phyloP scores from a whole-genome alignment of 2,329 filamentous ascomycete species.

The Tympanopsis confertula region DNA sequence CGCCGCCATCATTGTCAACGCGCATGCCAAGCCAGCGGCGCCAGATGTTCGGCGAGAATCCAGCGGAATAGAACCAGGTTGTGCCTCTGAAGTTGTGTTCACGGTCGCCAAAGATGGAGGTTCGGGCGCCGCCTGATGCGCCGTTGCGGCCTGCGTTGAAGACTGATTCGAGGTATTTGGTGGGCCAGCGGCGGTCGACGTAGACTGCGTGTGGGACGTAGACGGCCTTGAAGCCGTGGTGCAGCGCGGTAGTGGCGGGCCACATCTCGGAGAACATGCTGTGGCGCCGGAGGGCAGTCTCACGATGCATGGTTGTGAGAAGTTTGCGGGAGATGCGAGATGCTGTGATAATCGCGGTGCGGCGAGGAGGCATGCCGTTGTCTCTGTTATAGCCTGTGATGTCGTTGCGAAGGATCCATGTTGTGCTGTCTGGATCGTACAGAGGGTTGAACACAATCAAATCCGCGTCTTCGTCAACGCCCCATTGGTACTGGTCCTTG shows the following conservation, averaged over 20 bases:
- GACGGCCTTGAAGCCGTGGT: constrained; percentile 49
- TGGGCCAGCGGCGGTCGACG: constrained; percentile 48
- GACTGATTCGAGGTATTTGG: constrained; percentile 43
- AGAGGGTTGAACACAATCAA: constrained; percentile 48
- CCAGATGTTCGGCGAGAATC: constrained; percentile 50
- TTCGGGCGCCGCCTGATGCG: constrained; percentile 33
- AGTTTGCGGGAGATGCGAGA: constrained; percentile 37
- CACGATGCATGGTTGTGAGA: constrained; percentile 44
- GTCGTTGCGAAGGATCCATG: constrained; percentile 44
- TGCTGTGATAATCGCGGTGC: constrained; percentile 44
- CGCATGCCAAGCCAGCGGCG: constrained; percentile 40
- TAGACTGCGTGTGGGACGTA: constrained; percentile 57
- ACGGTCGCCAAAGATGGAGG: constrained; percentile 43
- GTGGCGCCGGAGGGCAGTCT: constrained; percentile 34
- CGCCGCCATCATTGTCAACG: constrained; percentile 14
- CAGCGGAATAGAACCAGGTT: constrained; percentile 56
- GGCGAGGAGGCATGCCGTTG: constrained; percentile 36
- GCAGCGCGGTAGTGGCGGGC: constrained; percentile 39
- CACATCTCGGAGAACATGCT: constrained; percentile 54
- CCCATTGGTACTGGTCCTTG: constrained; percentile 53
- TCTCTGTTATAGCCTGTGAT: constrained; percentile 39
- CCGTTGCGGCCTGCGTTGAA: constrained; percentile 49
- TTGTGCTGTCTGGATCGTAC: constrained; percentile 42
- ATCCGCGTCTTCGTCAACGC: constrained; percentile 44
- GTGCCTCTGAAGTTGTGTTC: constrained; percentile 57